Evolutionary conservation across 1,284 basidiomycete genomes (phyloP), one percentile per base, ranked within the genome.

Genomic region (Ganoderma sp.): DNA sequence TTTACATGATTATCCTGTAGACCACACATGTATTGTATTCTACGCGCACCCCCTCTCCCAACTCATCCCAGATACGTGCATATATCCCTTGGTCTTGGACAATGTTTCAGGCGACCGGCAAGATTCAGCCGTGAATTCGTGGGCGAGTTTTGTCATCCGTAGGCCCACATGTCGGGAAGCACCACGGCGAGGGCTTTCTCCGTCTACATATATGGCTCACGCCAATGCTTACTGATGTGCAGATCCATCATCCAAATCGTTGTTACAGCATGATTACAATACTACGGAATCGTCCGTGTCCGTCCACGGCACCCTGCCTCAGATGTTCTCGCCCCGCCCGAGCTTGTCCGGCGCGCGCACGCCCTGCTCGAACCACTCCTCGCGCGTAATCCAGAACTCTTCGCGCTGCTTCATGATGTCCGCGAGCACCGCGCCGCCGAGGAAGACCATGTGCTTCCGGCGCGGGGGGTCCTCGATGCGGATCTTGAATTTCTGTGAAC

Each of bases 361-460:
- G 22, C 96, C 96, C 80, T 96, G 90, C 81, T 98, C 96, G 73
- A 92, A 91, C 95, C 96, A 98, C 81, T 97, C 96, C 75, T 94
- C 92, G 71, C 92, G 87, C 65, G 94, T 88, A 78, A 98, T 92
- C 96, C 97, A 99, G 85, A 99, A 99, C 76, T 95, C 93, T 77
- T 96, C 89, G 50, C 95, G 88, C 77, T 86, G 87, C 84, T 98
- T 98, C 97, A 99, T 99, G 81, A 99, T 99, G 80, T 99, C 97
- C 5, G 97, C 97, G 32, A 98, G 84, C 5, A 97, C 95, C 3
- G 95, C 97, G 65, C 97, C 97, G 48, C 98, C 97, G 14, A 99
- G 87, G 90, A 99, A 99, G 64, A 99, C 97, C 96, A 98, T 98
- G 82, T 99, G 97, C 83, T 99, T 99, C 79, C 98, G 88, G 77